These are phyloP conservation scores for Diospyros kaki DNA, from an alignment of 148 eudicot species.

Conservation along the genomic window DNA sequence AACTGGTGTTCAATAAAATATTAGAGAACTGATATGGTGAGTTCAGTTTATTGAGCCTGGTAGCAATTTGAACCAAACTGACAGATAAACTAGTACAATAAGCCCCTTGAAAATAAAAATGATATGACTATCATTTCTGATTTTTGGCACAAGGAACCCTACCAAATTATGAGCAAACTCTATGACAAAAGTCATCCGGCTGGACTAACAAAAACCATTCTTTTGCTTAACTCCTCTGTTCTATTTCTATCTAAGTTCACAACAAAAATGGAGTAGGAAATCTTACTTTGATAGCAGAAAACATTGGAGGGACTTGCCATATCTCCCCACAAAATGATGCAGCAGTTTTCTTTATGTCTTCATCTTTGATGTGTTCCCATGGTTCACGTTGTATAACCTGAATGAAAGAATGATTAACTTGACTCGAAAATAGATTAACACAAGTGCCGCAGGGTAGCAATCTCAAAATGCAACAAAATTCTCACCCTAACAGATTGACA, in stretches of 20 bases:
- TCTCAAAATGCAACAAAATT: background rate
- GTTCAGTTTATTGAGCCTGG: too few relatives aligned
- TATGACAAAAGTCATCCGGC: background rate
- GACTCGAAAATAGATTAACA: background rate
- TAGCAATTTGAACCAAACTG: too few relatives aligned
- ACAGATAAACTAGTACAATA: background rate
- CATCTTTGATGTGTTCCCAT: constrained; percentile 95
- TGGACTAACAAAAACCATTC: background rate
- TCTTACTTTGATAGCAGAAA: constrained; percentile 94
- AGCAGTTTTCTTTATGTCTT: constrained; percentile 73
- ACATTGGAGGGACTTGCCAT: constrained; percentile 99
- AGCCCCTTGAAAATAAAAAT: too few relatives aligned
- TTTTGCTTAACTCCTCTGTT: background rate
- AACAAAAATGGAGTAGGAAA: constrained; percentile 6
- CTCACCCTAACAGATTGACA: background rate
- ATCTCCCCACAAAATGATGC: constrained; percentile 86
- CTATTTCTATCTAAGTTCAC: background rate
- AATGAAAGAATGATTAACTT: background rate
- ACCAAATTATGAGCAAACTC: background rate
- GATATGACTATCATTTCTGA: too few relatives aligned
- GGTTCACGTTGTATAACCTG: constrained; percentile 96
- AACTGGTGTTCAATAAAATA: too few relatives aligned
- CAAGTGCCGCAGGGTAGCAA: background rate
- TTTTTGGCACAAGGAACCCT: too few relatives aligned
- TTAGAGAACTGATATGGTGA: too few relatives aligned